These are phyloP conservation scores for Moesziomyces globuligerus DNA, from an alignment of 1,284 basidiomycete species.

Conservation along the genomic window DNA sequence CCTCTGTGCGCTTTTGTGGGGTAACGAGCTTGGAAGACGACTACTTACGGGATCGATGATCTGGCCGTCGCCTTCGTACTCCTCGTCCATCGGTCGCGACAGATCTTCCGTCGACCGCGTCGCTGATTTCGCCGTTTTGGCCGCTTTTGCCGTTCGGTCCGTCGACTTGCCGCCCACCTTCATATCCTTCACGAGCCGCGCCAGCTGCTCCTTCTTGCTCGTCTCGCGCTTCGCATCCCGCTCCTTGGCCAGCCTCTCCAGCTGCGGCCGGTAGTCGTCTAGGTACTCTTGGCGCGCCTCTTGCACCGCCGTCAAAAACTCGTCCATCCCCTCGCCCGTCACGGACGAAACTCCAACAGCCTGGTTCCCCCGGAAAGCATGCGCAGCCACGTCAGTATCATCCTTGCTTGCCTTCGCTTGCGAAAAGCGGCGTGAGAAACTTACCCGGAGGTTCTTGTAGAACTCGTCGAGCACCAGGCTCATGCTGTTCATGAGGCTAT, in stretches of 20 bases:
- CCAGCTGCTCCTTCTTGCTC: conserved; percentile 77
- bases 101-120: conserved; percentile 31
- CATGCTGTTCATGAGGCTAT: conserved; percentile 99
- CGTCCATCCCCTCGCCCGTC: conserved; percentile 90
- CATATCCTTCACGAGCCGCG: conserved; percentile 85
- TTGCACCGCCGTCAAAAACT: conserved; percentile 90
- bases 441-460: conserved; percentile 91
- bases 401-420: not conserved
- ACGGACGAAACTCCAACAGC: conserved; percentile 94
- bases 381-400: conserved; percentile 8
- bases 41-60: conserved; percentile 62
- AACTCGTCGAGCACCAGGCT: conserved; percentile 97
- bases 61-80: conserved; percentile 66
- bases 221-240: conserved; percentile 75
- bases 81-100: conserved; percentile 41
- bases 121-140: conserved; percentile 9
- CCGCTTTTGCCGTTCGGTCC: not conserved
- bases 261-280: conserved; percentile 91
- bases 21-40: no score
- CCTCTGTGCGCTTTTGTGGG: not conserved
- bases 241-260: conserved; percentile 75
- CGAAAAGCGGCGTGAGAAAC: conserved; percentile 20
- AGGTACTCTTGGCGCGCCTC: conserved; percentile 84
- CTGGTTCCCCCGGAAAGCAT: conserved; percentile 69
- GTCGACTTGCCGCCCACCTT: conserved; percentile 64